Conservation (phyloP, 108 stramenopile genomes). For the Cylindrotheca closterium region DNA sequence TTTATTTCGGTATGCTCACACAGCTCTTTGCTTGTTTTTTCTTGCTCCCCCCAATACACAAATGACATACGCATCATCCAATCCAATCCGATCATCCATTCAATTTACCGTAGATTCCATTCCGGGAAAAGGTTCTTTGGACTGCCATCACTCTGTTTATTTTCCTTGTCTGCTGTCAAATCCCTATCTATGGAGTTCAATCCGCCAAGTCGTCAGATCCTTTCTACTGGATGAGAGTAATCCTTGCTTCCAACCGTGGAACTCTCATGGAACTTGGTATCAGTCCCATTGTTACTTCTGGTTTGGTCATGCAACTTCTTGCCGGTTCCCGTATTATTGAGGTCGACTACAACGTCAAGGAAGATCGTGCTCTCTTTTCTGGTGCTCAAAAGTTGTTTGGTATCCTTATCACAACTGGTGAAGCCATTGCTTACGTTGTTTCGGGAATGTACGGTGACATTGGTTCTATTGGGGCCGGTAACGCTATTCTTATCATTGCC, state of each 20-base stretch:
- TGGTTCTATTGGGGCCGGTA: conserved; percentile 93
- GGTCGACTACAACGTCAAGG: conserved; percentile 98
- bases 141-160: conserved; percentile 99
- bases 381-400: conserved; percentile 99
- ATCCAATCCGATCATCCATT: no score
- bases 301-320: conserved; percentile 94
- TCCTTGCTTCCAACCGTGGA: conserved; percentile 99
- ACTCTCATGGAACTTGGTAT: conserved; percentile 99
- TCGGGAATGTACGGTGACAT: conserved; percentile 99
- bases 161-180: conserved; percentile 99
- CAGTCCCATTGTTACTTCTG: conserved; percentile 94
- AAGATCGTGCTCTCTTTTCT: conserved; percentile 95
- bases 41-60: no score
- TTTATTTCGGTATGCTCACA: no score
- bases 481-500: conserved; percentile 95
- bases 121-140: conserved; percentile 99
- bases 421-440: conserved; percentile 99
- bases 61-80: no score
- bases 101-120: conserved; percentile 84
- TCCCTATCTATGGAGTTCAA: conserved; percentile 98
- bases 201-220: conserved; percentile 98
- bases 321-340: conserved; percentile 98
- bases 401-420: conserved; percentile 97
- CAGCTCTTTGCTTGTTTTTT: no score
- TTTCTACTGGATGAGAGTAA: conserved; percentile 99